phyloP scores from a whole-genome alignment of 352 stramenopile species.

The Phytophthora cryptogea region DNA sequence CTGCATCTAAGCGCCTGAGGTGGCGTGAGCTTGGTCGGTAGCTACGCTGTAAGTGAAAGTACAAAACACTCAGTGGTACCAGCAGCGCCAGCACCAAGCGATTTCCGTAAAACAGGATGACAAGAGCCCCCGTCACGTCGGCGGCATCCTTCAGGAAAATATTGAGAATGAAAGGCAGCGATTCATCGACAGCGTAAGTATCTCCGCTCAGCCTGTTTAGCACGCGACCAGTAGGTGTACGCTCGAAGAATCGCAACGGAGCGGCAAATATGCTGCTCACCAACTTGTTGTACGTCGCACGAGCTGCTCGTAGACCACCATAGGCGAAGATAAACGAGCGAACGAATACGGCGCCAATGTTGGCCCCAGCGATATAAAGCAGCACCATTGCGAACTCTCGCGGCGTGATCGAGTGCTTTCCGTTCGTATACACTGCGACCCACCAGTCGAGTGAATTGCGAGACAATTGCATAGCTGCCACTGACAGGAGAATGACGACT shows the following conservation, averaged over 20 bases:
- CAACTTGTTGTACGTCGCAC: conserved; percentile 60
- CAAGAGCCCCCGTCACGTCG: conserved; percentile 70
- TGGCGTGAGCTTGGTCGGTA: conserved; percentile 82
- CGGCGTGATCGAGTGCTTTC: conserved; percentile 53
- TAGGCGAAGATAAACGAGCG: conserved; percentile 89
- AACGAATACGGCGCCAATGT: conserved; percentile 68
- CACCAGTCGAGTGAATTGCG: conserved; percentile 84
- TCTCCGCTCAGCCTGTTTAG: conserved; percentile 83
- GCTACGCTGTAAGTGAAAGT: conserved; percentile 59
- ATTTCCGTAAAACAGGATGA: conserved; percentile 84
- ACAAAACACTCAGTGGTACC: conserved; percentile 68
- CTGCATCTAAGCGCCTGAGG: conserved; percentile 66
- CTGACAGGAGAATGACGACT: conserved; percentile 48
- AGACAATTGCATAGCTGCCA: conserved; percentile 78
- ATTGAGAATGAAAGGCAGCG: conserved; percentile 89
- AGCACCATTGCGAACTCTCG: conserved; percentile 59
- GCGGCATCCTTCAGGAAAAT: conserved; percentile 85
- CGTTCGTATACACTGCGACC: conserved; percentile 83
- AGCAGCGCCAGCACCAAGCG: conserved; percentile 75
- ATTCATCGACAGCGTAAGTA: conserved; percentile 86
- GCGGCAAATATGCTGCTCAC: conserved; percentile 57
- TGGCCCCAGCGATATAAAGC: conserved; percentile 65
- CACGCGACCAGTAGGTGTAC: conserved; percentile 67
- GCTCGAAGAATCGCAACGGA: conserved; percentile 71
- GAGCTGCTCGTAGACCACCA: conserved; percentile 74